Evolutionary conservation across 345 rosid species (phyloP).

Genomic region (Acer negundo): DNA sequence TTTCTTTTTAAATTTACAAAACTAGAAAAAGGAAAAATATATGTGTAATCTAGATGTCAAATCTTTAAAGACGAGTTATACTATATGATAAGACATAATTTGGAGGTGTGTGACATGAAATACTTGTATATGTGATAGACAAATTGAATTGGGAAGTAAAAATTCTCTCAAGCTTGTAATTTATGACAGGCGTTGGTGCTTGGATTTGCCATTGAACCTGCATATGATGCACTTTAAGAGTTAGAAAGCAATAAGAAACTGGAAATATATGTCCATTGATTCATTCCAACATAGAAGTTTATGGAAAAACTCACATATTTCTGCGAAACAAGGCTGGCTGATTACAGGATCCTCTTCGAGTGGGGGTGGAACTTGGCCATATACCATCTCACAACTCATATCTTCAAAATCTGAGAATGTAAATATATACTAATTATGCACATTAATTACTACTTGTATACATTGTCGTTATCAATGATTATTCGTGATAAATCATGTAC

Average conservation of each 20-base stretch:
- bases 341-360: conserved; percentile 75
- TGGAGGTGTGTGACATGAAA: neutral
- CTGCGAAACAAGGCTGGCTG: conserved; percentile 64
- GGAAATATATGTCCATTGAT: neutral
- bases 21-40: neutral
- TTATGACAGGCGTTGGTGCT: conserved; percentile 47
- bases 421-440: neutral
- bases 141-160: neutral
- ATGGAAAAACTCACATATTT: conserved; percentile 46
- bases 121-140: neutral
- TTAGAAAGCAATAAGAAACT: conserved; percentile 11
- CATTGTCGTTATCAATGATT: neutral
- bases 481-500: neutral
- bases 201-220: conserved; percentile 61
- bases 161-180: conserved; percentile 44
- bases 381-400: conserved; percentile 97
- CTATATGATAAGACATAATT: neutral
- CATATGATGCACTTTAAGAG: conserved; percentile 3
- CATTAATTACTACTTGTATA: neutral
- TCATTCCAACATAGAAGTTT: neutral
- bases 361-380: conserved; percentile 80
- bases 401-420: conserved; percentile 79
- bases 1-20: conserved; percentile 4
- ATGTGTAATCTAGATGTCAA: neutral
- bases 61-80: neutral